Percentiles rank a stretch among this genome's conserved stretches.
Evolutionary conservation across 371 early-diverging fungal species (phyloP).

Genomic region (Zychaea mexicana): DNA sequence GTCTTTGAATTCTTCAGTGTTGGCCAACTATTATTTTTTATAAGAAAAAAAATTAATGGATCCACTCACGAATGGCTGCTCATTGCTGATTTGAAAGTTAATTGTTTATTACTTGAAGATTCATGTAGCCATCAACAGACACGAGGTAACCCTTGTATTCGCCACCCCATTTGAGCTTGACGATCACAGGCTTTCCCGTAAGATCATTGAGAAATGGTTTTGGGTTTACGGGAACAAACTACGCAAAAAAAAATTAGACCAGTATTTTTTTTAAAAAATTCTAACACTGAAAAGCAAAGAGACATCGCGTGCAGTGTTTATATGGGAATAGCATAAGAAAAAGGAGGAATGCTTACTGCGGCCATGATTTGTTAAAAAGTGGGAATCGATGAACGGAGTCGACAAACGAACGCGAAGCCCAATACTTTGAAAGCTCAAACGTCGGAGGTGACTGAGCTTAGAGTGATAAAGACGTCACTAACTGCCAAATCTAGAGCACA

Average conservation of each 20-base stretch:
- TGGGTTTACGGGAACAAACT: slow-evolving; percentile 95
- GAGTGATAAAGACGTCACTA: too few species aligned
- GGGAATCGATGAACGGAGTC: too few species aligned
- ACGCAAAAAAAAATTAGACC: slow-evolving; percentile 11
- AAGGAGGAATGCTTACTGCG: too few species aligned
- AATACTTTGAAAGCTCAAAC: too few species aligned
- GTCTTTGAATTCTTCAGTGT: slow-evolving; percentile 94
- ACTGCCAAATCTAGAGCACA: too few species aligned
- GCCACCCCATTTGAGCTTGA: slow-evolving; percentile 97
- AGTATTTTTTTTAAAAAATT: too few species aligned
- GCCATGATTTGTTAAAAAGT: too few species aligned
- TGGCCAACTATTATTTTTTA: slow-evolving; percentile 66
- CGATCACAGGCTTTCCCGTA: slow-evolving; percentile 89
- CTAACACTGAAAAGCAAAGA: too few species aligned
- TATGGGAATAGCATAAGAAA: too few species aligned
- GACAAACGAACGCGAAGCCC: too few species aligned
- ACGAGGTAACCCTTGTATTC: slow-evolving; percentile 95
- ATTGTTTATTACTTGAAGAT: slow-evolving; percentile 76
- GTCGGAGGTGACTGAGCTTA: too few species aligned
- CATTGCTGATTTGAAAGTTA: neutral
- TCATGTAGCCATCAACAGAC: slow-evolving; percentile 97
- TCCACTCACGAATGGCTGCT: neutral
- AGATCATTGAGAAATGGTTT: slow-evolving; percentile 94
- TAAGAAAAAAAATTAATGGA: slow-evolving; percentile 5
- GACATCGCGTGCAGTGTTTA: too few species aligned